Percentiles rank a stretch among this genome's conserved stretches.
Conservation (phyloP, 768 basidiomycete species). For the Holtermanniella nyarrowii region DNA sequence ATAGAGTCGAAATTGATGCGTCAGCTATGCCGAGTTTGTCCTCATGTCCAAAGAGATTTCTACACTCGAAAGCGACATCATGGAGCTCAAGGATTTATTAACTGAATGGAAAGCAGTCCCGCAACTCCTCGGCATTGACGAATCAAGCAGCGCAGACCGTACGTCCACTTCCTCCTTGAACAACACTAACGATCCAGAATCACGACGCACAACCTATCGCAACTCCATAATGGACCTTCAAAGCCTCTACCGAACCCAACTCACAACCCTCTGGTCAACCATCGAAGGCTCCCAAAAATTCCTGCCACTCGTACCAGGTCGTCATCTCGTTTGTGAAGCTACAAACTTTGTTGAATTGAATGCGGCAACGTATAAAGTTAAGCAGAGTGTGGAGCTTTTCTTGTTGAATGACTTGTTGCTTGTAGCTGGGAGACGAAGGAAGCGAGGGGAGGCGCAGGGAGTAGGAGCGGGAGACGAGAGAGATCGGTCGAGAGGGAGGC, state of each 20-base stretch:
- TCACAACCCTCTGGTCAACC: slow-evolving; percentile 76
- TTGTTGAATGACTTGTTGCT: slow-evolving; percentile 84
- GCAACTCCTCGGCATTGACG: slow-evolving; percentile 79
- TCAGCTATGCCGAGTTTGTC: slow-evolving; percentile 92
- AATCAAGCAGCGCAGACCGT: too few relatives aligned
- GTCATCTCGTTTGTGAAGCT: slow-evolving; percentile 81
- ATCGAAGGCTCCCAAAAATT: slow-evolving; percentile 95
- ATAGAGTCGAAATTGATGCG: not conserved
- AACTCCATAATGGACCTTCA: slow-evolving; percentile 94
- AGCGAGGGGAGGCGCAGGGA: slow-evolving; percentile 26
- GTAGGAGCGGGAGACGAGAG: slow-evolving; percentile 17
- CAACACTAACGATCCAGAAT: not conserved
- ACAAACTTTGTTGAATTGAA: slow-evolving; percentile 75
- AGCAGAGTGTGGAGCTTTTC: slow-evolving; percentile 77
- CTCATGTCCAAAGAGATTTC: slow-evolving; percentile 94
- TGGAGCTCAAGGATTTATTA: slow-evolving; percentile 86
- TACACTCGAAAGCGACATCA: slow-evolving; percentile 91
- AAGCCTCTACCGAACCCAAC: slow-evolving; percentile 86
- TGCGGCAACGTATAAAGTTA: slow-evolving; percentile 86
- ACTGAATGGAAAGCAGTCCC: slow-evolving; percentile 96
- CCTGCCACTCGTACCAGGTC: slow-evolving; percentile 76
- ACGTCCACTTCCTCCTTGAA: slow-evolving; percentile 45
- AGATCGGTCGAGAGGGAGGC: slow-evolving; percentile 50
- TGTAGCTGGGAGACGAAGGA: slow-evolving; percentile 62
- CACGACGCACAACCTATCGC: slow-evolving; percentile 54